A percentile compares a stretch with the other conserved stretches of the same genome.
These are phyloP conservation scores for Boletus pseudo-olivaceus DNA, from an alignment of 768 basidiomycete genomes.

Conservation along the genomic window DNA sequence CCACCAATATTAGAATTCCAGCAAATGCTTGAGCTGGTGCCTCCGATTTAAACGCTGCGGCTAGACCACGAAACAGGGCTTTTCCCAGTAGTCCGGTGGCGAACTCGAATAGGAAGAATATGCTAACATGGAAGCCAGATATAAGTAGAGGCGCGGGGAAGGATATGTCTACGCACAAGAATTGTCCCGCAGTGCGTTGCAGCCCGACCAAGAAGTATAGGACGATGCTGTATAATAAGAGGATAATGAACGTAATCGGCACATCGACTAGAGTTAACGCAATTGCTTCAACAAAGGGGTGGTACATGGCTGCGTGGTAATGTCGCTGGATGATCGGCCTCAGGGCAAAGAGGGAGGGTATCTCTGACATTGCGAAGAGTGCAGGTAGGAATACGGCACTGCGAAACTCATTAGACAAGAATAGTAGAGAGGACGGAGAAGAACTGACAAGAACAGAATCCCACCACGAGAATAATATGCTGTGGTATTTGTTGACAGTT, in stretches of 20 bases:
- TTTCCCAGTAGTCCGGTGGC: slow-evolving; percentile 63
- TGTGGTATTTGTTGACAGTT: slow-evolving; percentile 37
- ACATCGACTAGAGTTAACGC: slow-evolving; percentile 47
- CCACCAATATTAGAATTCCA: slow-evolving; percentile 47
- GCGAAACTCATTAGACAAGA: not conserved
- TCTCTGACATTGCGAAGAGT: slow-evolving; percentile 57
- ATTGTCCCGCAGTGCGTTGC: slow-evolving; percentile 53
- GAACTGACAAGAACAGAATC: slow-evolving; percentile 71
- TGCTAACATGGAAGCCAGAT: slow-evolving; percentile 33
- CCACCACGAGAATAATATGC: slow-evolving; percentile 64
- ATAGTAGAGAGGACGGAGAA: rapidly evolving
- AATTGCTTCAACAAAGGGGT: slow-evolving; percentile 45
- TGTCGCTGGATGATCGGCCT: slow-evolving; percentile 45
- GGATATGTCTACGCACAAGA: slow-evolving; percentile 50
- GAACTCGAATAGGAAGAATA: slow-evolving; percentile 56
- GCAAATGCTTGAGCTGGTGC: slow-evolving; percentile 63
- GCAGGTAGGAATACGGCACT: slow-evolving; percentile 60
- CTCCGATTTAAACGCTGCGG: slow-evolving; percentile 54
- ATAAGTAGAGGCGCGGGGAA: slow-evolving; percentile 8
- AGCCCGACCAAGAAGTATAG: slow-evolving; percentile 63
- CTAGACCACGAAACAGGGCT: slow-evolving; percentile 68
- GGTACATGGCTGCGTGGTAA: slow-evolving; percentile 45
- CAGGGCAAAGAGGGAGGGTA: slow-evolving; percentile 45
- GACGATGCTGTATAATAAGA: slow-evolving; percentile 36
- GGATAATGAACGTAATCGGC: slow-evolving; percentile 39